Evolutionary conservation across 1,139 yeast species (phyloP).

Genomic region (Debaryomyces singareniensis): DNA sequence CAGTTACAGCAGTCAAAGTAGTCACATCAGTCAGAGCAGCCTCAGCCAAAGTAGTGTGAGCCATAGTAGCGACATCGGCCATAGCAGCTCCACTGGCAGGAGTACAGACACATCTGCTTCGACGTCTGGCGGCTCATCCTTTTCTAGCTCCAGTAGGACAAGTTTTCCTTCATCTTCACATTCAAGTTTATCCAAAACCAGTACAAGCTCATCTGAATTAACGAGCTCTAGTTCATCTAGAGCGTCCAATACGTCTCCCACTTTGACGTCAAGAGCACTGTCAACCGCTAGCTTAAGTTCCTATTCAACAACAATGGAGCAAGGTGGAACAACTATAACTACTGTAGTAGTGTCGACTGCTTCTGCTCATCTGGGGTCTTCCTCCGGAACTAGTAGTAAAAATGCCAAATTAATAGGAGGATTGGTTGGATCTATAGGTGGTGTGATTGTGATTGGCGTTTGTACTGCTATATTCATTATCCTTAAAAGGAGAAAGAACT

Average conservation of each 20-base stretch:
- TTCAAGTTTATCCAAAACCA: conserved; percentile 3
- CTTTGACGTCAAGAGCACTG: conserved; percentile 1
- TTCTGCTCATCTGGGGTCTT: conserved; percentile 9
- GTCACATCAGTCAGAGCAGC: not conserved
- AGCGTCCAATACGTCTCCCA: conserved; percentile 1
- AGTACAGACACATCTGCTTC: conserved; percentile 1
- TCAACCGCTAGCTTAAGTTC: conserved; percentile 9
- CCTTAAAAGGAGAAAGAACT: conserved; percentile 24
- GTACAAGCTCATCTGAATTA: not conserved
- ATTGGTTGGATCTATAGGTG: conserved; percentile 43
- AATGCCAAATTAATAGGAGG: conserved; percentile 42
- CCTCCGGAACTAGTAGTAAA: conserved; percentile 11
- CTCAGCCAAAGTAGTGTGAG: not conserved
- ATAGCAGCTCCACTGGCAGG: not conserved
- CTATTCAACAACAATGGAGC: conserved; percentile 20
- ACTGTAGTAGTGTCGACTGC: conserved; percentile 36
- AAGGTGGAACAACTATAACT: conserved; percentile 36
- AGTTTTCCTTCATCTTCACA: conserved; percentile 4
- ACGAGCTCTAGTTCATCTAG: too few species aligned
- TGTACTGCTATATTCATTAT: conserved; percentile 32
- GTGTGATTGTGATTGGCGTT: conserved; percentile 35
- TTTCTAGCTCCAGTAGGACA: conserved; percentile 2
- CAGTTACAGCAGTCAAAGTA: not conserved
- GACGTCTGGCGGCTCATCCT: not conserved
- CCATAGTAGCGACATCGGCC: not conserved